Conservation (phyloP, 2,329 filamentous ascomycete species). For the Tolypocladium inflatum region DNA sequence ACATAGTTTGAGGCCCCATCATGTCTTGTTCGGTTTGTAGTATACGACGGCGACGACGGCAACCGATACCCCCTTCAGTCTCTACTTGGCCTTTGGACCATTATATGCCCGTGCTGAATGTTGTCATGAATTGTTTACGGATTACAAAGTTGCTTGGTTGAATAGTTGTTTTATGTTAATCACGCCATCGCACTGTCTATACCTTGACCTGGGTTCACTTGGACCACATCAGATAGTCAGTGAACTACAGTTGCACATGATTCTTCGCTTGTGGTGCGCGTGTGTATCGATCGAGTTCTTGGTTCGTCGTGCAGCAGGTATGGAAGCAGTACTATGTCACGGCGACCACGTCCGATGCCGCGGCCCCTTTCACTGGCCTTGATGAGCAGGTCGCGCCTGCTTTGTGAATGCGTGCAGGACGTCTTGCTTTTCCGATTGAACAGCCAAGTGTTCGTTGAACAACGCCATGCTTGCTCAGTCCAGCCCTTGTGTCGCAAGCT, state of each 20-base stretch:
- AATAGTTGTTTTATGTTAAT: not conserved
- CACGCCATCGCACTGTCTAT: not conserved
- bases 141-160: not conserved
- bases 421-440: not conserved
- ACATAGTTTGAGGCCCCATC: not conserved
- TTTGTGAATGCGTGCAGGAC: not conserved
- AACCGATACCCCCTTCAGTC: not conserved
- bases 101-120: not conserved
- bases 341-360: not conserved
- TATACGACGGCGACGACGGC: not conserved
- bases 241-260: not conserved
- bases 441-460: not conserved
- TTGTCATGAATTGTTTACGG: not conserved
- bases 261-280: not conserved
- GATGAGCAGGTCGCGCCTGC: not conserved
- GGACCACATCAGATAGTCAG: not conserved
- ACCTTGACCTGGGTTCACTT: not conserved
- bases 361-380: not conserved
- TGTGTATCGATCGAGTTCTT: not conserved
- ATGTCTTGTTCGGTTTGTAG: not conserved
- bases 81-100: not conserved
- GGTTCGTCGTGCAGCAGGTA: not conserved
- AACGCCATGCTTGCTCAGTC: not conserved
- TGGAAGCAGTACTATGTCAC: too few species aligned
- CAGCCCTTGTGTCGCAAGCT: not conserved